Percentiles rank a stretch among this genome's conserved stretches.
phyloP scores from a whole-genome alignment of 2,329 filamentous ascomycete genomes.

The Aspergillus sp. region DNA sequence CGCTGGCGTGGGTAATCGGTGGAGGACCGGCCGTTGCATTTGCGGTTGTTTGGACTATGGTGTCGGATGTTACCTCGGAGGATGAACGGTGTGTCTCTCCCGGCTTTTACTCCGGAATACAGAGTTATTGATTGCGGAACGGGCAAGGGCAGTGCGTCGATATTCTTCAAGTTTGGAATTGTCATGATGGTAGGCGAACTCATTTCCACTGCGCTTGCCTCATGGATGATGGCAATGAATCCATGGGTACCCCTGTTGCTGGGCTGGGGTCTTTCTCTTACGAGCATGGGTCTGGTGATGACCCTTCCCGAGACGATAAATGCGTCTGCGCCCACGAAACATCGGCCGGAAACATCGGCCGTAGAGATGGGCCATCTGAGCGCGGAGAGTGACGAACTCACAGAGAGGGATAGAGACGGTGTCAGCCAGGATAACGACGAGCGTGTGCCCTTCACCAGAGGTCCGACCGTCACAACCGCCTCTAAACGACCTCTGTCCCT shows the following conservation, averaged over 20 bases:
- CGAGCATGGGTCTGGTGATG: slow-evolving; percentile 26
- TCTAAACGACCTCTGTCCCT: slow-evolving; percentile 6
- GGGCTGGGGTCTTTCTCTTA: slow-evolving; percentile 26
- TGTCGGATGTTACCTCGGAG: slow-evolving; percentile 43
- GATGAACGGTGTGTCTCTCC: slow-evolving; percentile 30
- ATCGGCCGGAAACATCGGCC: neutral
- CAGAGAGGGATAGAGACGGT: slow-evolving; percentile 10
- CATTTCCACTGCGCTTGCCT: slow-evolving; percentile 30
- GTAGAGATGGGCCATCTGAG: slow-evolving; percentile 25
- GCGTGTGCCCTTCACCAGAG: slow-evolving; percentile 5
- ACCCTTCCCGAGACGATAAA: slow-evolving; percentile 35
- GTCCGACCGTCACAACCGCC: slow-evolving; percentile 6
- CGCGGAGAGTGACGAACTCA: slow-evolving; percentile 5
- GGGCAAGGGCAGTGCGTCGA: slow-evolving; percentile 21
- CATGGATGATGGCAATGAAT: slow-evolving; percentile 33
- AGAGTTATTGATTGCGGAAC: slow-evolving; percentile 10
- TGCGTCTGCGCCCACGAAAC: slow-evolving; percentile 2
- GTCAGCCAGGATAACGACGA: neutral
- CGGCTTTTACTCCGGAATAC: slow-evolving; percentile 10
- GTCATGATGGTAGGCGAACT: slow-evolving; percentile 34
- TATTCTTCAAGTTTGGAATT: slow-evolving; percentile 36
- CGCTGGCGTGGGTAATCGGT: slow-evolving; percentile 38
- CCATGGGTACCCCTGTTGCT: slow-evolving; percentile 35
- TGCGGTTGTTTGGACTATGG: slow-evolving; percentile 44
- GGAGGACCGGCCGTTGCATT: slow-evolving; percentile 42